These are phyloP conservation scores for Solanum rostratum DNA, from an alignment of 257 asterid genomes.

Conservation along the genomic window DNA sequence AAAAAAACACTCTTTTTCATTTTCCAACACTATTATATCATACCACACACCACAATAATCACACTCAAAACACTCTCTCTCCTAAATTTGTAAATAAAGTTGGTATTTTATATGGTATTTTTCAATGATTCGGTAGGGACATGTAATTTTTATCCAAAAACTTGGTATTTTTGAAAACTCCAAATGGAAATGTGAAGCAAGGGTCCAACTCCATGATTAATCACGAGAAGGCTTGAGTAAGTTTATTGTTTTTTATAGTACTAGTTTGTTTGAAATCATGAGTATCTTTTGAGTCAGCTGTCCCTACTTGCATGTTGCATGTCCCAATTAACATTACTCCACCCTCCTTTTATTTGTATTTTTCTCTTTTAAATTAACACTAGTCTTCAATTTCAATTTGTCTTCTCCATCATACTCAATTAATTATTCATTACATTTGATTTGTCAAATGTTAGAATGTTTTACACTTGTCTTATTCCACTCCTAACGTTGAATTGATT, in stretches of 20 bases:
- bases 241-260: neutral
- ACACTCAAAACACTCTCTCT: too few relatives aligned
- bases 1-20: too few relatives aligned
- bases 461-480: neutral
- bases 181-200: too few relatives aligned
- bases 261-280: neutral
- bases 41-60: too few relatives aligned
- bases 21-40: too few relatives aligned
- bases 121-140: too few relatives aligned
- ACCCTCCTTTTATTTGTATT: neutral
- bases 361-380: neutral
- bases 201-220: constrained; percentile 17
- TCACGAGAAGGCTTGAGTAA: constrained; percentile 12
- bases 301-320: neutral
- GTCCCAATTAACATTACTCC: neutral
- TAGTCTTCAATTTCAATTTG: neutral
- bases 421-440: neutral
- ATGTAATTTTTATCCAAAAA: too few relatives aligned
- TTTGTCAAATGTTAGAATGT: neutral
- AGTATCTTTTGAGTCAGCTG: neutral
- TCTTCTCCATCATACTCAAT: neutral
- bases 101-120: too few relatives aligned
- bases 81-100: too few relatives aligned
- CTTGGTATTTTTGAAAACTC: too few relatives aligned
- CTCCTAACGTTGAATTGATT: neutral